phyloP scores from a whole-genome alignment of 192 early-diverging fungal species.

The Linnemannia schmuckeri region DNA sequence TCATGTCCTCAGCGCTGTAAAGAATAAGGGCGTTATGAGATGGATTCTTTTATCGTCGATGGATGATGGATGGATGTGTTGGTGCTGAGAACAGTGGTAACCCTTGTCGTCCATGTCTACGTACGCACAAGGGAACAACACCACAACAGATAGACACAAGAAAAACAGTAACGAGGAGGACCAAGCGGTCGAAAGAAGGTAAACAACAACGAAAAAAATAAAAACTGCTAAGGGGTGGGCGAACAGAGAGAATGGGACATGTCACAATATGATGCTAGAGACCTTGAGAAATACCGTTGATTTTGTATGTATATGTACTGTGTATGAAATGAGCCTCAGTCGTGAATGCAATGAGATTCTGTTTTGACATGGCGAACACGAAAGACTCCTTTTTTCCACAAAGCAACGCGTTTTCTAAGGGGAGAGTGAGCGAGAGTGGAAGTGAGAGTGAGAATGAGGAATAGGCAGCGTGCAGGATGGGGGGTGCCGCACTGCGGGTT shows the following conservation, averaged over 20 bases:
- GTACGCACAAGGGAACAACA: not conserved
- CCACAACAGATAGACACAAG: not conserved
- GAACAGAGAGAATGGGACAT: not conserved
- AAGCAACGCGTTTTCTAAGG: not conserved
- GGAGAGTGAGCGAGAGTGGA: not conserved
- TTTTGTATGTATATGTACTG: not conserved
- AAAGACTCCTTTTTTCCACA: not conserved
- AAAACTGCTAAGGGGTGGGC: not conserved
- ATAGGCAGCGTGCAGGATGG: not conserved
- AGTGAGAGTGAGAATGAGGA: no score
- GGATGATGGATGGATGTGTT: not conserved
- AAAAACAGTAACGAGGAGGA: constrained; percentile 5
- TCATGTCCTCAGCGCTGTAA: not conserved
- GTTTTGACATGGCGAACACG: not conserved
- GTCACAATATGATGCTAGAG: not conserved
- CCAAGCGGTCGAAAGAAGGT: not conserved
- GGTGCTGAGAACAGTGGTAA: not conserved
- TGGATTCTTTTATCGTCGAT: not conserved
- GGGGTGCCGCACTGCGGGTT: not conserved
- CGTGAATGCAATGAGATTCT: not conserved
- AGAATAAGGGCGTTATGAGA: not conserved
- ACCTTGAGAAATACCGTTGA: not conserved
- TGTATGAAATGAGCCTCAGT: not conserved
- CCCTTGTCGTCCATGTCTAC: not conserved
- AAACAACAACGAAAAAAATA: not conserved